Conservation (phyloP, 1,284 basidiomycete species). For the Naganishia liquefaciens region DNA sequence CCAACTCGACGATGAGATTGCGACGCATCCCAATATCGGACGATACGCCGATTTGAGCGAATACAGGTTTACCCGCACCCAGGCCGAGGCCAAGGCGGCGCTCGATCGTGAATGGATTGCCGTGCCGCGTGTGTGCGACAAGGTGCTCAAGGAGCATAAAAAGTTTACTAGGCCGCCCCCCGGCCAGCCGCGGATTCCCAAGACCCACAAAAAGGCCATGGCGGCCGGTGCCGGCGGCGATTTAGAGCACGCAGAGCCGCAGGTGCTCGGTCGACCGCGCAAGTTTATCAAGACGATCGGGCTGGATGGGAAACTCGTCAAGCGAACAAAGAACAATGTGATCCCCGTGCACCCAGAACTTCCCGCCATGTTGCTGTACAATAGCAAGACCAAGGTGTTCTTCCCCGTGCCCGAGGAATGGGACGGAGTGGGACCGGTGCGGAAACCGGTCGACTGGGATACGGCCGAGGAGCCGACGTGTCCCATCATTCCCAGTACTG, state of each 20-base stretch:
- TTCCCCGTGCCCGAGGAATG: constrained; percentile 23
- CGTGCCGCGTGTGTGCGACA: constrained; percentile 10
- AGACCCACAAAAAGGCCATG: not conserved
- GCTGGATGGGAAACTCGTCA: constrained; percentile 27
- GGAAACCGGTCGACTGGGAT: constrained; percentile 28
- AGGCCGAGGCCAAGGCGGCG: constrained; percentile 3
- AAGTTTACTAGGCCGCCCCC: constrained; percentile 2
- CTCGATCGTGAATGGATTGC: constrained; percentile 11
- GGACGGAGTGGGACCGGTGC: constrained; percentile 12
- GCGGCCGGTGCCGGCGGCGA: not conserved
- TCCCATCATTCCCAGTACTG: constrained; percentile 25
- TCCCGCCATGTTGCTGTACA: constrained; percentile 23
- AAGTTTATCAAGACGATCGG: constrained; percentile 30
- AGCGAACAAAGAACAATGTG: constrained; percentile 12
- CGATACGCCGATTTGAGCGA: constrained; percentile 22
- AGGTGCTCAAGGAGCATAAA: constrained; percentile 13
- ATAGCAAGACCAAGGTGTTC: constrained; percentile 30
- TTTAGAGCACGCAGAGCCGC: not conserved
- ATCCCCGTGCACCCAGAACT: constrained; percentile 25
- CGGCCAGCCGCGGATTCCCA: not conserved
- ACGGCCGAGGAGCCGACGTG: constrained; percentile 13
- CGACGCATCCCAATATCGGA: constrained; percentile 18
- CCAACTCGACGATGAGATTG: constrained; percentile 8
- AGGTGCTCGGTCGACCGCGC: constrained; percentile 29
- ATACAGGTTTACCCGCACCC: constrained; percentile 12